A percentile compares a stretch with the other conserved stretches of the same genome.
These are phyloP conservation scores for Cladosporium sphaerospermum DNA, from an alignment of 2,329 filamentous ascomycete genomes.

Conservation along the genomic window DNA sequence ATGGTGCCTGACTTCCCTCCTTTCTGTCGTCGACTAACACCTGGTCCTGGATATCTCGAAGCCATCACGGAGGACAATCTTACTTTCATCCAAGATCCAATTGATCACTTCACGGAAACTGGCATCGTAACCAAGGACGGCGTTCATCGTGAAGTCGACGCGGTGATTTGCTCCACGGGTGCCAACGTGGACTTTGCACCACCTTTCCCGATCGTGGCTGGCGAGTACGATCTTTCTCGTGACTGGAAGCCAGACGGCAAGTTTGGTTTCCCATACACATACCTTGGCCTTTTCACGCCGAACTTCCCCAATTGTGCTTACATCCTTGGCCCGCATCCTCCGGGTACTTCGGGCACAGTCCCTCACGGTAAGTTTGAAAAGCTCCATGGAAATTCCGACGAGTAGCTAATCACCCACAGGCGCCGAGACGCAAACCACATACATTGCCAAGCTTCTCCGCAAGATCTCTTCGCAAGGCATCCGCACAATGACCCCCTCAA, in stretches of 20 bases:
- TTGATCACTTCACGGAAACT: constrained; percentile 34
- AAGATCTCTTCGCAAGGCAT: constrained; percentile 63
- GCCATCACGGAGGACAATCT: constrained; percentile 44
- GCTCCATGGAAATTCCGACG: no score
- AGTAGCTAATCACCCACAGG: constrained; percentile 33
- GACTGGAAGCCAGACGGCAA: constrained; percentile 32
- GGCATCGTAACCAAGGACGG: constrained; percentile 38
- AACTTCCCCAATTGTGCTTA: constrained; percentile 22
- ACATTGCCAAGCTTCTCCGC: constrained; percentile 60
- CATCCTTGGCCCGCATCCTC: constrained; percentile 44
- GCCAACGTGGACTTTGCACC: constrained; percentile 30
- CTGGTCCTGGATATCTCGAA: constrained; percentile 48
- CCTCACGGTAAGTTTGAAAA: constrained; percentile 33
- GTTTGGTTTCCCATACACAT: constrained; percentile 26
- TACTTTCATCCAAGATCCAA: constrained; percentile 36
- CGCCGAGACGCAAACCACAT: constrained; percentile 60
- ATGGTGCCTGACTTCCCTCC: constrained; percentile 39
- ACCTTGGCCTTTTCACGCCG: constrained; percentile 23
- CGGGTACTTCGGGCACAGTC: constrained; percentile 58
- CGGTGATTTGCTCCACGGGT: constrained; percentile 41
- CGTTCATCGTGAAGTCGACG: constrained; percentile 34
- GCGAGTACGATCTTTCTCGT: constrained; percentile 20
- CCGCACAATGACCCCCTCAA: constrained; percentile 52
- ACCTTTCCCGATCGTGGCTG: constrained; percentile 26
- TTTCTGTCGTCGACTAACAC: constrained; percentile 37